Evolutionary conservation across 1,139 yeast species (phyloP).

Genomic region (Magnusiomyces fungicola): DNA sequence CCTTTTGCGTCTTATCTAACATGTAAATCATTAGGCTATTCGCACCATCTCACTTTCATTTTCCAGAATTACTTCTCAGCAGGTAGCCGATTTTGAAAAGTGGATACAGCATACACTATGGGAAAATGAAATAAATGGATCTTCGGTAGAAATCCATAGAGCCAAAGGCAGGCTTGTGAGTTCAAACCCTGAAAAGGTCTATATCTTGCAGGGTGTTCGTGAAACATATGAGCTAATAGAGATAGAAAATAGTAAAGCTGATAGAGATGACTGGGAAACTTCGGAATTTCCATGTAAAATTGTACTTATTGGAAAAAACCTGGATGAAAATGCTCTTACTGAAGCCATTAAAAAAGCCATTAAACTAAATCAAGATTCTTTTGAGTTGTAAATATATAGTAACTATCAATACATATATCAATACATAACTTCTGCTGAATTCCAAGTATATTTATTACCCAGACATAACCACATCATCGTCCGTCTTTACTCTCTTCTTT

Average conservation of each 20-base stretch:
- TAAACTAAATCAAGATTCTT: neutral
- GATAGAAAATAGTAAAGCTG: neutral
- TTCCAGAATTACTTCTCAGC: constrained; percentile 35
- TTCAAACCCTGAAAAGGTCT: constrained; percentile 34
- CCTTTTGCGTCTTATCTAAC: too few relatives aligned
- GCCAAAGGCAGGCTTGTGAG: constrained; percentile 64
- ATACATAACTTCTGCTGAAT: neutral
- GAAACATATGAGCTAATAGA: constrained; percentile 79
- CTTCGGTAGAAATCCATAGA: constrained; percentile 59
- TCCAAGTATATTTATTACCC: neutral
- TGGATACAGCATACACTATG: constrained; percentile 64
- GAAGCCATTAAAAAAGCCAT: neutral
- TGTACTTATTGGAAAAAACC: constrained; percentile 77
- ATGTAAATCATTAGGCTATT: too few relatives aligned
- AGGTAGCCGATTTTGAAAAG: constrained; percentile 43
- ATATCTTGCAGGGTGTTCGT: constrained; percentile 86
- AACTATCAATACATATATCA: constrained; percentile 61
- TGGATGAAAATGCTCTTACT: constrained; percentile 78
- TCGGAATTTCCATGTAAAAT: neutral
- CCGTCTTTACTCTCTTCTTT: constrained; percentile 15
- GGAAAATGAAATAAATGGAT: constrained; percentile 45
- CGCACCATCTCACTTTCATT: constrained; percentile 54
- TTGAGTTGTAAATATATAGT: constrained; percentile 43
- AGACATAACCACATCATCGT: constrained; percentile 12
- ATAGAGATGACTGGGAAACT: neutral